A percentile compares a stretch with the other conserved stretches of the same genome.
Evolutionary conservation across 169 alveolate species (phyloP).

Genomic region (Plasmodium gallinaceum): DNA sequence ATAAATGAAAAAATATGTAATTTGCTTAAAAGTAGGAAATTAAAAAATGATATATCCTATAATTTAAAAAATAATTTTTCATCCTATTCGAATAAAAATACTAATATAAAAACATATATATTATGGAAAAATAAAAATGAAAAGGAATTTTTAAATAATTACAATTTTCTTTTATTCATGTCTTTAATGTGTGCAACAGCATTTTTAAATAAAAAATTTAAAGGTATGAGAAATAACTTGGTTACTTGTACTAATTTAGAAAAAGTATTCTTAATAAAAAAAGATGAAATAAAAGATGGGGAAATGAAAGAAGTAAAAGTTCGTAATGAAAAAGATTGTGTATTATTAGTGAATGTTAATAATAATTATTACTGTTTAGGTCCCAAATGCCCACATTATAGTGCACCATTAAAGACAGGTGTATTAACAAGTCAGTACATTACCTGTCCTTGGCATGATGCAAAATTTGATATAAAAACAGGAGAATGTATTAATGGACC

Average conservation of each 20-base stretch:
- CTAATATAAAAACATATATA: not conserved
- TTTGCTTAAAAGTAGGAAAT: not conserved
- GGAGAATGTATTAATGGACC: conserved; percentile 88
- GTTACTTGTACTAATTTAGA: conserved; percentile 36
- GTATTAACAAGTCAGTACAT: conserved; percentile 82
- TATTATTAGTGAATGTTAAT: conserved; percentile 79
- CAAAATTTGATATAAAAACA: conserved; percentile 83
- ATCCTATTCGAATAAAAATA: conserved; percentile 2
- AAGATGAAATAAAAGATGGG: conserved; percentile 82
- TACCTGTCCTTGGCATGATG: conserved; percentile 88
- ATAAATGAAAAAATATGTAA: conserved; percentile 12
- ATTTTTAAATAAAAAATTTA: conserved; percentile 6
- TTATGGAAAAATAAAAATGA: not conserved
- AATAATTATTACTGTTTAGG: conserved; percentile 83
- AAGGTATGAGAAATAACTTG: not conserved
- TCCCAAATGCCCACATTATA: conserved; percentile 85
- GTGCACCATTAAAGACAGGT: conserved; percentile 83
- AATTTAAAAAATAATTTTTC: conserved; percentile 3
- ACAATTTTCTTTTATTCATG: conserved; percentile 1
- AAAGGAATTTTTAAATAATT: conserved; percentile 5
- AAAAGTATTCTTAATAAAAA: conserved; percentile 68
- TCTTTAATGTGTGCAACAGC: conserved; percentile 25
- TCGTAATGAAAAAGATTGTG: conserved; percentile 78
- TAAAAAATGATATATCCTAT: not conserved
- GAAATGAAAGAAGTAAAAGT: conserved; percentile 83